Conservation (phyloP, 176 grass and related monocot genomes). For the Aechmea fasciata region DNA sequence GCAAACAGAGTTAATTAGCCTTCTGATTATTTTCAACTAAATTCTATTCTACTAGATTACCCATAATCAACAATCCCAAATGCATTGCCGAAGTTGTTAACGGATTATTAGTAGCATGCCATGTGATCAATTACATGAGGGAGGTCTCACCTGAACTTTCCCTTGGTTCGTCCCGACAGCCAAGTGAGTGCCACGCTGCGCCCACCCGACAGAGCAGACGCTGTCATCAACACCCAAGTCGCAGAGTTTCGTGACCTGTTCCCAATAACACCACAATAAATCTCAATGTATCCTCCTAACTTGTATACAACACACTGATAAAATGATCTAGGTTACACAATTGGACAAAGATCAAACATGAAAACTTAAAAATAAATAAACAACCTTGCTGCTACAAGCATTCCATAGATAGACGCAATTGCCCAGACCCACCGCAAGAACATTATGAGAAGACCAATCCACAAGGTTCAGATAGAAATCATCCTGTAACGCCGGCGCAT, state of each 20-base stretch:
- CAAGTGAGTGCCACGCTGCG: slow-evolving; percentile 68
- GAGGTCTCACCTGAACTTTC: slow-evolving; percentile 67
- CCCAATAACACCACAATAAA: background rate
- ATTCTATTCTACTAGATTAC: no score
- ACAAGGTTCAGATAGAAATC: slow-evolving; percentile 99
- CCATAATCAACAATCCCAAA: no score
- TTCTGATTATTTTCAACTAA: no score
- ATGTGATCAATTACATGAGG: background rate
- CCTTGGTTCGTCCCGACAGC: slow-evolving; percentile 90
- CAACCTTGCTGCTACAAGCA: slow-evolving; percentile 98
- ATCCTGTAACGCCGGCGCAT: slow-evolving; percentile 93
- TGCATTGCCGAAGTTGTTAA: background rate
- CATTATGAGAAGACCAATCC: slow-evolving; percentile 97
- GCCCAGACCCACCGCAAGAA: slow-evolving; percentile 81
- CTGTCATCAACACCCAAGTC: slow-evolving; percentile 81
- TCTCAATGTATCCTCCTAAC: background rate
- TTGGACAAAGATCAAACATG: background rate
- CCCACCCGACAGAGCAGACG: slow-evolving; percentile 94
- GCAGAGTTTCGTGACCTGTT: slow-evolving; percentile 91
- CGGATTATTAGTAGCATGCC: slow-evolving; percentile 2
- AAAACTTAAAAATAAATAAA: background rate
- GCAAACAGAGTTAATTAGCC: no score
- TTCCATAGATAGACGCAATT: slow-evolving; percentile 97
- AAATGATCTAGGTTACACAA: background rate
- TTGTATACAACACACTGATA: no score